Evolutionary conservation across 441 rosid species (phyloP).

Genomic region (Adansonia gregorii): DNA sequence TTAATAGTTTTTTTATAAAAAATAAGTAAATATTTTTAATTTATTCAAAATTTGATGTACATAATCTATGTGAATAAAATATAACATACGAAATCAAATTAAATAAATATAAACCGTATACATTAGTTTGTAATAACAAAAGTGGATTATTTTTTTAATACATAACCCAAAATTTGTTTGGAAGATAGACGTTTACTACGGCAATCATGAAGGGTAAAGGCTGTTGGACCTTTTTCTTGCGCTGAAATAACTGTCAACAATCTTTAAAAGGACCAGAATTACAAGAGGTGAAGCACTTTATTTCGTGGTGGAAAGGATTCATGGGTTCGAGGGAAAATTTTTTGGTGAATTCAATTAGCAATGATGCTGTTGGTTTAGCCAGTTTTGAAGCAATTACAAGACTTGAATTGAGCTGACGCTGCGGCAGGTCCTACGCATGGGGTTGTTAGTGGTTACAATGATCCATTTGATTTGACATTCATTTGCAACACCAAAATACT

Average conservation of each 20-base stretch:
- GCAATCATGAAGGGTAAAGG: neutral
- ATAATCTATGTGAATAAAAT: too few species aligned
- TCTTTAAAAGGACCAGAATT: neutral
- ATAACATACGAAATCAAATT: too few species aligned
- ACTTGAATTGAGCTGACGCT: neutral
- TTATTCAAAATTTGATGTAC: too few species aligned
- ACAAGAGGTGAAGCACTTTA: conserved; percentile 12
- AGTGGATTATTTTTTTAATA: too few species aligned
- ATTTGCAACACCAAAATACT: neutral
- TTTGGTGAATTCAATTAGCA: neutral
- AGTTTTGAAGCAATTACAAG: neutral
- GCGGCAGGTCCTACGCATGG: neutral
- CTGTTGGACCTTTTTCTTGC: neutral
- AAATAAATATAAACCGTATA: too few species aligned
- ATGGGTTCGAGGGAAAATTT: neutral
- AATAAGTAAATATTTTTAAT: too few species aligned
- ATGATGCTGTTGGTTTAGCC: neutral
- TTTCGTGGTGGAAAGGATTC: neutral
- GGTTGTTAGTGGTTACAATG: neutral
- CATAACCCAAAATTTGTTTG: neutral
- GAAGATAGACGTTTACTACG: neutral
- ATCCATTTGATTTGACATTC: conserved; percentile 1
- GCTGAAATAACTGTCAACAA: neutral
- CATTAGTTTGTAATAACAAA: too few species aligned
- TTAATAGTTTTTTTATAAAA: too few species aligned